Conservation (phyloP, 1,284 basidiomycete genomes). For the Leccinum ponderosum region DNA sequence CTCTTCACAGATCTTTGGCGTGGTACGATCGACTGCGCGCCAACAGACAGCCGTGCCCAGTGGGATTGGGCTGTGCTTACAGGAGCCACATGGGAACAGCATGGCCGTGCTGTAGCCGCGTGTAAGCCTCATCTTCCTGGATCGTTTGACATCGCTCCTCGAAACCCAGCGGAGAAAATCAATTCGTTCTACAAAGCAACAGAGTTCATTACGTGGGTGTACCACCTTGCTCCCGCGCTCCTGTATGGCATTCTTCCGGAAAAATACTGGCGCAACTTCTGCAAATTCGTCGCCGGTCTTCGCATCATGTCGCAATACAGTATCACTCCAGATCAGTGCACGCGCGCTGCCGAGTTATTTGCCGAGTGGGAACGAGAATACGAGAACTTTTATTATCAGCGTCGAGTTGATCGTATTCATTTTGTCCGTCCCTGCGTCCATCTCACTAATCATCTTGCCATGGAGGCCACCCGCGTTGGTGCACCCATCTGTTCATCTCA, state of each 20-base stretch:
- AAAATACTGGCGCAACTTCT: not conserved
- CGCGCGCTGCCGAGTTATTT: not conserved
- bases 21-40: no score
- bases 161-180: not conserved
- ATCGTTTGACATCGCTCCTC: not conserved
- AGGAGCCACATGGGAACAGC: no score
- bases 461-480: not conserved
- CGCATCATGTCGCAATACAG: not conserved
- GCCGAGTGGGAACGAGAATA: not conserved
- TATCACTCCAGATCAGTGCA: not conserved
- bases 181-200: not conserved
- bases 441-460: not conserved
- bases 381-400: not conserved
- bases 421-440: not conserved
- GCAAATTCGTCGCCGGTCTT: not conserved
- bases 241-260: not conserved
- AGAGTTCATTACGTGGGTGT: not conserved
- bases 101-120: no score
- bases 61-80: no score
- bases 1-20: no score
- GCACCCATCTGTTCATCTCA: constrained; percentile 12
- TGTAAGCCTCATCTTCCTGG: no score
- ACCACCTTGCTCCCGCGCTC: not conserved
- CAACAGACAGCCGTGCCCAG: no score
- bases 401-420: not conserved